Conservation (phyloP, 179 eudicot genomes). For the Dionaea muscipula region DNA sequence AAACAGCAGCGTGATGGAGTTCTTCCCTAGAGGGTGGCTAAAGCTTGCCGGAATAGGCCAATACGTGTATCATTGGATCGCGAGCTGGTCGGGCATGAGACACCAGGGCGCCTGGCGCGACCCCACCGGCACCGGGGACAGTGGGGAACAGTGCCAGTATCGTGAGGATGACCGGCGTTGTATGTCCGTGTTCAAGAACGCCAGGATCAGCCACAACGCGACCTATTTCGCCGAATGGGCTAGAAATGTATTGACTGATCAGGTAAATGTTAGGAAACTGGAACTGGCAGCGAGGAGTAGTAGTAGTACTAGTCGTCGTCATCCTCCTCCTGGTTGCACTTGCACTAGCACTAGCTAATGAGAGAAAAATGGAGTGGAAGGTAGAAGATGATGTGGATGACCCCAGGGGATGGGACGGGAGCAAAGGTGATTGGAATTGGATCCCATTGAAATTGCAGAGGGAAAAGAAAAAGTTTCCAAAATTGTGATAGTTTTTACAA, state of each 20-base stretch:
- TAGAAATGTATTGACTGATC: background rate
- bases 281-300: background rate
- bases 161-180: slow-evolving; percentile 48
- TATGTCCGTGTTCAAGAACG: slow-evolving; percentile 54
- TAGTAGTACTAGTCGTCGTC: too few relatives aligned
- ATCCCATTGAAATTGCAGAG: slow-evolving; percentile 30
- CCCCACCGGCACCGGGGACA: slow-evolving; percentile 19
- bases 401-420: slow-evolving; percentile 26
- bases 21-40: slow-evolving; percentile 83
- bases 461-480: too few relatives aligned
- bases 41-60: slow-evolving; percentile 81
- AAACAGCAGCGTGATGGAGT: slow-evolving; percentile 79
- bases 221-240: background rate
- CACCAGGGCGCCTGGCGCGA: slow-evolving; percentile 68
- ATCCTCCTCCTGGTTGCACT: background rate
- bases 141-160: slow-evolving; percentile 35
- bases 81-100: slow-evolving; percentile 79
- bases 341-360: too few relatives aligned
- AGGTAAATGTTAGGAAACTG: slow-evolving; percentile 1
- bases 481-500: too few relatives aligned
- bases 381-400: slow-evolving; percentile 37
- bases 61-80: slow-evolving; percentile 49
- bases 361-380: too few relatives aligned
- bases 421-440: too few relatives aligned
- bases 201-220: slow-evolving; percentile 45